Conservation (phyloP, 2,329 filamentous ascomycete species). For the Fusarium coffeatum region DNA sequence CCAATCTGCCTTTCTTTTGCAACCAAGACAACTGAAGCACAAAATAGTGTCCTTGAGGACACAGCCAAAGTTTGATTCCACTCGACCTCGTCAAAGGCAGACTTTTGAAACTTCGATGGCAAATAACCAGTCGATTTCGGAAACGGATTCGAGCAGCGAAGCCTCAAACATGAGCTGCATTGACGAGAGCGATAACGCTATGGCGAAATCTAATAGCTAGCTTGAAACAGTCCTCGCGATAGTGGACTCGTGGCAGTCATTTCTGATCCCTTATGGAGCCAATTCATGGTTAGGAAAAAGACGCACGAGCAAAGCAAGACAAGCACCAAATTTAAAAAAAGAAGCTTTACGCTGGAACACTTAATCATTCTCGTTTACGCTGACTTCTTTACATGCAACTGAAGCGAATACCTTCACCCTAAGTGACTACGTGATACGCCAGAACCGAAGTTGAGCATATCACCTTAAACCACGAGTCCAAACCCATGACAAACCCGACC, state of each 20-base stretch:
- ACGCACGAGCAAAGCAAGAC: constrained; percentile 47
- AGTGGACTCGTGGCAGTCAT: constrained; percentile 46
- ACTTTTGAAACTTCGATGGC: constrained; percentile 42
- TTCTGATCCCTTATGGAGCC: constrained; percentile 44
- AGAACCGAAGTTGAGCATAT: constrained; percentile 7
- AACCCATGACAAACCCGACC: constrained; percentile 7
- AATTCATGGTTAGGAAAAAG: constrained; percentile 41
- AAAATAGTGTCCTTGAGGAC: constrained; percentile 42
- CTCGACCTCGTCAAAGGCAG: constrained; percentile 49
- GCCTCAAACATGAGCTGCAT: constrained; percentile 44
- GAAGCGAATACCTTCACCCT: constrained; percentile 17
- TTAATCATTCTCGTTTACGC: constrained; percentile 15
- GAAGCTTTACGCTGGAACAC: constrained; percentile 46
- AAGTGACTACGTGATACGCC: constrained; percentile 35
- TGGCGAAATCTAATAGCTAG: constrained; percentile 53
- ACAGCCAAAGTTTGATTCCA: constrained; percentile 48
- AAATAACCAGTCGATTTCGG: constrained; percentile 40
- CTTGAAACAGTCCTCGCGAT: constrained; percentile 51
- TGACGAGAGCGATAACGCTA: constrained; percentile 52
- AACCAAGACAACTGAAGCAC: constrained; percentile 38
- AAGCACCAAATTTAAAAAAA: constrained; percentile 48
- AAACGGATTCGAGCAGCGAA: constrained; percentile 44
- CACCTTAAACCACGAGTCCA: not conserved
- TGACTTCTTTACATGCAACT: constrained; percentile 25
- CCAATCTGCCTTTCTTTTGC: constrained; percentile 44